Evolutionary conservation across 225 moss, liverwort and hornwort species (phyloP), one percentile per base, ranked within the genome.

Genomic region (Rhytidiadelphus loreus): DNA sequence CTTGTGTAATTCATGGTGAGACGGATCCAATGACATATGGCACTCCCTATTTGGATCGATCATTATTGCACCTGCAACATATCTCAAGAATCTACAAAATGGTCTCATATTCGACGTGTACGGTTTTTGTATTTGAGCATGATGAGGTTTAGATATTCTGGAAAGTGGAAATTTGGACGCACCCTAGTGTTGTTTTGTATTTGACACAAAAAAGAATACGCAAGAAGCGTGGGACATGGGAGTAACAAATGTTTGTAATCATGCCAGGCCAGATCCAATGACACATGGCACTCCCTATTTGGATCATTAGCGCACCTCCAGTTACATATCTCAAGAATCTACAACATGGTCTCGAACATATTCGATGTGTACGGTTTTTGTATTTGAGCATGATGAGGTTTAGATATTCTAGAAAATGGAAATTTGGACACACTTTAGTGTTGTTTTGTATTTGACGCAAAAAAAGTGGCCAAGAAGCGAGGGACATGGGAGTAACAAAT

Each of bases 311-410:
- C 7, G 7, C 5, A 71, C 16, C 14, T 71, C 26, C 43, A 24
- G 9, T n/a, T n/a, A n/a, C 7, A 26, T 9, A 71, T 71, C 23
- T 9, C 28, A 43, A 43, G 28, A 43, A 43, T 71, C 0, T 26
- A 13, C 8, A 4, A 28, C 21, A 26, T 28, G 28, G 17, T 25
- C 12, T 50, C 20, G 16, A 0, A 13, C 53, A 10, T 37, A 25
- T 77, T 55, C 2, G 0, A 37, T 2, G 3, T 75, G 5, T 21
- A 1, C 9, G 3, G 0, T n/a, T 4, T 46, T 26, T 11, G n/a
- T 7, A 24, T n/a, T 56, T 57, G 57, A 78, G 39, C 14, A 39
- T 8, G 16, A 78, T 39, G 78, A 26, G 10, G 57, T 18, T 18
- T 7, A 79, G 18, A 39, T 57, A 26, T 41, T 52, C 5, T 52